Conservation (phyloP, 139 green algal species). For the Ettlia oleoabundans region DNA sequence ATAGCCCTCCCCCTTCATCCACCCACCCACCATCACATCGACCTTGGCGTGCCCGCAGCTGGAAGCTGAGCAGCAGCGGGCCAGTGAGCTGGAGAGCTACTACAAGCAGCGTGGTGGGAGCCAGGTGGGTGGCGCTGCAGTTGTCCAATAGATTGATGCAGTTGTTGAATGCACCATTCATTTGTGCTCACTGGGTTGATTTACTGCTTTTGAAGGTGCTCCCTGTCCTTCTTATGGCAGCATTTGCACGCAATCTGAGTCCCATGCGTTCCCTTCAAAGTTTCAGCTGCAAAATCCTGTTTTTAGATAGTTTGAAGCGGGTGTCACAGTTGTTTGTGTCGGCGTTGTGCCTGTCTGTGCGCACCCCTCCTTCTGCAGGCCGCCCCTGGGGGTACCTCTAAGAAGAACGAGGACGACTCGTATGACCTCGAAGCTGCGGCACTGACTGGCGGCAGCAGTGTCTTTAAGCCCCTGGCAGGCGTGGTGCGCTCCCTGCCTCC, state of each 20-base stretch:
- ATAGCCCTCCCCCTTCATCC: not conserved
- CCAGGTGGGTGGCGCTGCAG: slow-evolving; percentile 16
- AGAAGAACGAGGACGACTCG: slow-evolving; percentile 60
- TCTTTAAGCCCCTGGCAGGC: slow-evolving; percentile 59
- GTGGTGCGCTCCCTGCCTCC: slow-evolving; percentile 43
- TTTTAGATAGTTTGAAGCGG: too few relatives aligned
- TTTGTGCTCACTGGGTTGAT: too few relatives aligned
- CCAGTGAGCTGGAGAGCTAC: slow-evolving; percentile 46
- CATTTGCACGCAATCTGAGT: too few relatives aligned
- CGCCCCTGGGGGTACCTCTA: slow-evolving; percentile 31
- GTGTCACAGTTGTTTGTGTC: too few relatives aligned
- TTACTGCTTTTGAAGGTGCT: too few relatives aligned
- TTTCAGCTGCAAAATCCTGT: too few relatives aligned
- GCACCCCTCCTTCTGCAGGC: not conserved
- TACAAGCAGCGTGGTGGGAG: slow-evolving; percentile 19
- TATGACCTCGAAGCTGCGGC: slow-evolving; percentile 59
- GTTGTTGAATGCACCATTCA: too few relatives aligned
- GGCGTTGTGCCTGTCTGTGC: too few relatives aligned
- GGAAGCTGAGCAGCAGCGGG: slow-evolving; percentile 44
- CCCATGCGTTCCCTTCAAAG: too few relatives aligned
- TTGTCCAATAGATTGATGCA: too few relatives aligned
- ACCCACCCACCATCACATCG: not conserved
- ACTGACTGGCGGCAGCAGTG: slow-evolving; percentile 38
- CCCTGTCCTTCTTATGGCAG: too few relatives aligned
- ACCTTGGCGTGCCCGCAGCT: not conserved